Conservation (phyloP, 225 moss, liverwort and hornwort genomes). For the Bryoerythrophyllum caledonicum region DNA sequence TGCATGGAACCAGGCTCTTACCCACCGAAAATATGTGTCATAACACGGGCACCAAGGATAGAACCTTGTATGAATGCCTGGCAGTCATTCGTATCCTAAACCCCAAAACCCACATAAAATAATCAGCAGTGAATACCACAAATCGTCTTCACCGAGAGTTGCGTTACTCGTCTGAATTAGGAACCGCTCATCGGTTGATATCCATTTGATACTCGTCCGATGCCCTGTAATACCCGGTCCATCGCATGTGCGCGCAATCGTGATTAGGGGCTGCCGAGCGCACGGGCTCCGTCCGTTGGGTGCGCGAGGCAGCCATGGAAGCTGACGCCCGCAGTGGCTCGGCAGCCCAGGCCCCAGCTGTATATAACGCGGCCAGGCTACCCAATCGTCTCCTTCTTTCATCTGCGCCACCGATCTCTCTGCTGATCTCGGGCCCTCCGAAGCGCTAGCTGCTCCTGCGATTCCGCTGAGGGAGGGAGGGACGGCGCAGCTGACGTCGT, state of each 20-base stretch:
- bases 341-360: not conserved
- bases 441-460: no score
- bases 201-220: no score
- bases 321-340: not conserved
- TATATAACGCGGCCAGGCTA: slow-evolving; percentile 1
- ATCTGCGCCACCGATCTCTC: slow-evolving; percentile 7
- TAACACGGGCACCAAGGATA: not conserved
- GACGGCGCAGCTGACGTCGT: no score
- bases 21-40: no score
- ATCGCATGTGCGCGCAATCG: no score
- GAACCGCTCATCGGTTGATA: no score
- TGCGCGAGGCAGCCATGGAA: not conserved
- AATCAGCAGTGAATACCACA: not conserved
- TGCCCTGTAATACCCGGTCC: no score
- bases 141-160: no score
- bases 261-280: no score
- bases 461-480: no score
- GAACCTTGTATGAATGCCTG: slow-evolving; percentile 22
- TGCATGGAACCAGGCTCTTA: no score
- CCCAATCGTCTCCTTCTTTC: slow-evolving; percentile 24
- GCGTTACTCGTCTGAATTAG: no score
- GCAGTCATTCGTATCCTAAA: slow-evolving; percentile 42
- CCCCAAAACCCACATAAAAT: not conserved
- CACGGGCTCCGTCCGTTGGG: not conserved
- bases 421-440: not conserved